Conservation (phyloP, 2,329 filamentous ascomycete genomes). For the Thermoascus crustaceus region DNA sequence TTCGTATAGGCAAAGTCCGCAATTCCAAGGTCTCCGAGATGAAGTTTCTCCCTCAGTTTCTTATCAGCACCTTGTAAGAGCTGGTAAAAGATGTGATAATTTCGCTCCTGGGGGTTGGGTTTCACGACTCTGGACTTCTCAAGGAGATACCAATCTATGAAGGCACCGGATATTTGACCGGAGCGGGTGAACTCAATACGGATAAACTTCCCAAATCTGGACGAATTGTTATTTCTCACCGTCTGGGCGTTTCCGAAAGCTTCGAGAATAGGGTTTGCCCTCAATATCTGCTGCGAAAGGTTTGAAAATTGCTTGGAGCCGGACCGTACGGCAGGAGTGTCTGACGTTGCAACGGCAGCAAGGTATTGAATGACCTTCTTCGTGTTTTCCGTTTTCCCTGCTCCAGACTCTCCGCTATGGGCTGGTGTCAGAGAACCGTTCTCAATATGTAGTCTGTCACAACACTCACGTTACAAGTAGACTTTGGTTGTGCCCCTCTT, state of each 20-base stretch:
- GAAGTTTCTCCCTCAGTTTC: conserved; percentile 64
- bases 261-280: conserved; percentile 94
- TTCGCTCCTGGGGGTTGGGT: conserved; percentile 79
- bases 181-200: conserved; percentile 85
- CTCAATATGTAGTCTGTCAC: not conserved
- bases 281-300: conserved; percentile 89
- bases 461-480: conserved; percentile 73
- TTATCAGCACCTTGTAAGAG: conserved; percentile 74
- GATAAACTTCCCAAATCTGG: conserved; percentile 97
- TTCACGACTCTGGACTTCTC: conserved; percentile 97
- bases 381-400: conserved; percentile 97
- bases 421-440: not conserved
- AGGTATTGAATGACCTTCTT: conserved; percentile 99
- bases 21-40: conserved; percentile 65
- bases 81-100: conserved; percentile 97
- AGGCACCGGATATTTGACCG: conserved; percentile 88
- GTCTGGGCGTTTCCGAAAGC: conserved; percentile 98
- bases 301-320: conserved; percentile 65
- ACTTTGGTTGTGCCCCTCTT: conserved; percentile 92
- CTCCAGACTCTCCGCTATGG: conserved; percentile 76
- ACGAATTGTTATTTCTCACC: conserved; percentile 96
- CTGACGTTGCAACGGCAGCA: conserved; percentile 81
- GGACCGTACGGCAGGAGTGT: conserved; percentile 55
- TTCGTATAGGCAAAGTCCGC: conserved; percentile 88
- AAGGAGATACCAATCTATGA: conserved; percentile 96